A percentile compares a stretch with the other conserved stretches of the same genome.
Conservation (phyloP, 2,329 filamentous ascomycete species). For the Phialemoniopsis sp. region DNA sequence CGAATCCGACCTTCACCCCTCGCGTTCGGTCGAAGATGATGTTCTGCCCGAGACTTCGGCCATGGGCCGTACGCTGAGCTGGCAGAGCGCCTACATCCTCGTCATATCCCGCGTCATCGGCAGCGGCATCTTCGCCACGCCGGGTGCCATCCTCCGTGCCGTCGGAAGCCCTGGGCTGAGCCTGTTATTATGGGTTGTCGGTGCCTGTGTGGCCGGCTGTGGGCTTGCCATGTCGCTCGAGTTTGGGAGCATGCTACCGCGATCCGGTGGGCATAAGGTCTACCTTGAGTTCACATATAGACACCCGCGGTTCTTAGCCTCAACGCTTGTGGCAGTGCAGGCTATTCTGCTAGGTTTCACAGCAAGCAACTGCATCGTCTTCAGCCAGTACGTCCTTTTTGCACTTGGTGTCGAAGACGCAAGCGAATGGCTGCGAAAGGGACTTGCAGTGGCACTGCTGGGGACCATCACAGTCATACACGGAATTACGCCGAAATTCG, state of each 20-base stretch:
- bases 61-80: constrained; percentile 55
- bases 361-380: constrained; percentile 66
- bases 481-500: constrained; percentile 50
- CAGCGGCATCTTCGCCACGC: constrained; percentile 69
- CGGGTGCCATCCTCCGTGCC: constrained; percentile 60
- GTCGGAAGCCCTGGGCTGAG: constrained; percentile 64
- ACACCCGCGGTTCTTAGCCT: constrained; percentile 58
- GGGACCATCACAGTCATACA: constrained; percentile 56
- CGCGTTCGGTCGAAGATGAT: constrained; percentile 45
- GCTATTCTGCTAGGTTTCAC: constrained; percentile 63
- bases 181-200: constrained; percentile 58
- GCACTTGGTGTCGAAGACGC: constrained; percentile 44
- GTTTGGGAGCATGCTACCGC: constrained; percentile 66
- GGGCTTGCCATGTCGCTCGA: constrained; percentile 61
- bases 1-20: not conserved
- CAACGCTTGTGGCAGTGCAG: constrained; percentile 59
- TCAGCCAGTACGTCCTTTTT: constrained; percentile 61
- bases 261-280: constrained; percentile 65
- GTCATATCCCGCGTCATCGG: constrained; percentile 67
- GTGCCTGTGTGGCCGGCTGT: constrained; percentile 56
- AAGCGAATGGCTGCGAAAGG: constrained; percentile 46
- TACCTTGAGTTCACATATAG: constrained; percentile 68
- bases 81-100: constrained; percentile 62
- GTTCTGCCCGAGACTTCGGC: constrained; percentile 55
- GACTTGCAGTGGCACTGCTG: constrained; percentile 52